Base-by-base conservation (phyloP, 2,329 filamentous ascomycete species). In the Trichoderma breve region DNA sequence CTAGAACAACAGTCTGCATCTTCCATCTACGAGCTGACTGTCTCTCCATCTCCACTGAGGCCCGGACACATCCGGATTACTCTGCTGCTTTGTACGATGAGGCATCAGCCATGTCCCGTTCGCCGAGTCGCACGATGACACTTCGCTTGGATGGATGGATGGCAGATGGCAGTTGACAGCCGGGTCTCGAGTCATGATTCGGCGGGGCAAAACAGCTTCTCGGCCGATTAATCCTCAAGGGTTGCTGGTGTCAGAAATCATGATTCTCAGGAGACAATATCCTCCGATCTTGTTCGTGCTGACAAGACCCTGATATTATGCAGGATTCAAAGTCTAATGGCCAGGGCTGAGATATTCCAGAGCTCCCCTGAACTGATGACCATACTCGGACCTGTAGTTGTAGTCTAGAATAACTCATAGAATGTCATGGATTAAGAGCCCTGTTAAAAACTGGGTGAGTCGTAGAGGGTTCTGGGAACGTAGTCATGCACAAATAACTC, bases 111-210 rank as follows among this genome's bases (percentile, higher is more conserved):
- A 39, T n/a, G 55, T 60, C 43, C n/a, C 26, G 39, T 32, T 69
- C 28, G n/a, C 53, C 36, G 36, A 61, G 55, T 69, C 55, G 55
- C 65, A 69, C 55, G 65, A 69, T 51, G 12, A 28, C 26, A 51
- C 24, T 15, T 66, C 30, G 63, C 63, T 55, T 55, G 63, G 14
- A 55, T 21, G 47, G n/a, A 47, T 36, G 63, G 12, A 53, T n/a
- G 28, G 26, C 63, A 30, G 63, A 55, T 34, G 63, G 47, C 57
- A 21, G n/a, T 21, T 60, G 30, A 39, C 55, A 26, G 26, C 55
- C 51, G 26, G 36, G 36, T 51, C 26, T 69, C 65, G 65, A 69
- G 65, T 69, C 65, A 61, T 69, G 36, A 30, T 32, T 32, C 18
- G 24, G 55, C 39, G 55, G 65, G 55, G 36, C 36, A n/a, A 26